Percentiles rank a stretch among this genome's conserved stretches.
These are phyloP conservation scores for Tribonema minus DNA, from an alignment of 108 stramenopile species.

Conservation along the genomic window DNA sequence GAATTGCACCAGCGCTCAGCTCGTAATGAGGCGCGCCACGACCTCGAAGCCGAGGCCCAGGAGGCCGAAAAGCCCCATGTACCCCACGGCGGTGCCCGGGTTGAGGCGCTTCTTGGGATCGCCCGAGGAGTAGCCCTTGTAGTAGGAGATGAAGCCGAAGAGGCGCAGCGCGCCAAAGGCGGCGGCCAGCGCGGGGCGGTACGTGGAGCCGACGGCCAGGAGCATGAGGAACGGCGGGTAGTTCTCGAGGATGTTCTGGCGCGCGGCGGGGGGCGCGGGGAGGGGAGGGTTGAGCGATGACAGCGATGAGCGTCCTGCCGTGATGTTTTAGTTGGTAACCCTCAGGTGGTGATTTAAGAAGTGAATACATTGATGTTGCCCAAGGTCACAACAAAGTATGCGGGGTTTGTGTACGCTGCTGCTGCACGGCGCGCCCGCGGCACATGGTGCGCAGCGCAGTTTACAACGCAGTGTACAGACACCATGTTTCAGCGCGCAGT, in stretches of 20 bases:
- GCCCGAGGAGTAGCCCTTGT: conserved; percentile 11
- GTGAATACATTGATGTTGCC: too few species aligned
- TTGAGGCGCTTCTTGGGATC: conserved; percentile 5
- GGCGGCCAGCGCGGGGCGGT: conserved; percentile 11
- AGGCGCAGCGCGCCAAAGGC: conserved; percentile 7
- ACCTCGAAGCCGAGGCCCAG: background rate
- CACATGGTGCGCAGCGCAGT: too few species aligned
- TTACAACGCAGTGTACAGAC: too few species aligned
- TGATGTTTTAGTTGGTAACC: too few species aligned
- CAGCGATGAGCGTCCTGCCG: too few species aligned
- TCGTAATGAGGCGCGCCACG: background rate
- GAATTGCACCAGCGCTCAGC: too few species aligned
- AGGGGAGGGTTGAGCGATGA: background rate
- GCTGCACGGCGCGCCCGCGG: too few species aligned
- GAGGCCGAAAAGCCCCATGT: conserved; percentile 16
- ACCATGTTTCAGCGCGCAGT: too few species aligned
- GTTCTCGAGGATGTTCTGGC: conserved; percentile 39
- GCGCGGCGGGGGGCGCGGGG: background rate
- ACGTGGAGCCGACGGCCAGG: background rate
- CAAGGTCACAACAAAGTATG: background rate
- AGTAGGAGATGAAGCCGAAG: conserved; percentile 6
- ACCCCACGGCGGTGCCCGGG: conserved; percentile 6
- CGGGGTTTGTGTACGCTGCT: too few species aligned
- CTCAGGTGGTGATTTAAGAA: too few species aligned
- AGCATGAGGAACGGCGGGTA: conserved; percentile 12